Base-by-base conservation (phyloP, 2,329 filamentous ascomycete species). In the Penicillium sp. region DNA sequence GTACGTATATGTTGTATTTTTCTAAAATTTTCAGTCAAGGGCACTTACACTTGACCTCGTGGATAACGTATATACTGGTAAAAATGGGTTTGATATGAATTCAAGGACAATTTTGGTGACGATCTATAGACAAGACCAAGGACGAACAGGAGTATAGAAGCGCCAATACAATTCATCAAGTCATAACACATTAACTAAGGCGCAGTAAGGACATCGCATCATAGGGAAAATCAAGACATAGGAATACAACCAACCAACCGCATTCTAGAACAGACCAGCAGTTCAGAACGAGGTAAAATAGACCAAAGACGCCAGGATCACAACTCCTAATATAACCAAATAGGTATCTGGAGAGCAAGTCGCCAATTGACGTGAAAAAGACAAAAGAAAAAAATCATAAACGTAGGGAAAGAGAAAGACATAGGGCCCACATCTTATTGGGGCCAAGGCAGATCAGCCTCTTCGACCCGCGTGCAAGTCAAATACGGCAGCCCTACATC, bases 361-460 rank as follows among this genome's bases (percentile, higher is more conserved):
- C 39, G 39, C 39, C 45, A 47, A 19, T 27, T 31, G 45, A 16
- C 35, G 23, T 19, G n/a, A 10, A 58, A 19, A 53, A 3, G 49
- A 39, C 9, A 10, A 51, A 14, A 4, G 26, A 44, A 50, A 23
- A 23, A 33, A 37, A 26, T 35, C 21, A 42, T 27, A 7, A 56
- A 26, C 21, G 49, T 14, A n/a, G 23, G 5, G 5, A 39, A 50
- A 16, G 26, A 44, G 14, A 29, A 29, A 47, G 21, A 6, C 21
- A 29, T 47, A 54, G 13, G 31, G 16, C 10, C 44, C 6, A n/a
- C 19, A 39, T 27, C 21, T 16, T 11, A 23, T 60, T 56, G 75
- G 55, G 83, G 79, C 87, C 87, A 89, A 16, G 85, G 85, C 62
- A 87, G 81, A 72, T 90, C 87, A 44, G 77, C 77, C 58, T 84